These are phyloP conservation scores for Phaeosphaeria sp. DNA, from an alignment of 2,329 filamentous ascomycete genomes.

Conservation along the genomic window DNA sequence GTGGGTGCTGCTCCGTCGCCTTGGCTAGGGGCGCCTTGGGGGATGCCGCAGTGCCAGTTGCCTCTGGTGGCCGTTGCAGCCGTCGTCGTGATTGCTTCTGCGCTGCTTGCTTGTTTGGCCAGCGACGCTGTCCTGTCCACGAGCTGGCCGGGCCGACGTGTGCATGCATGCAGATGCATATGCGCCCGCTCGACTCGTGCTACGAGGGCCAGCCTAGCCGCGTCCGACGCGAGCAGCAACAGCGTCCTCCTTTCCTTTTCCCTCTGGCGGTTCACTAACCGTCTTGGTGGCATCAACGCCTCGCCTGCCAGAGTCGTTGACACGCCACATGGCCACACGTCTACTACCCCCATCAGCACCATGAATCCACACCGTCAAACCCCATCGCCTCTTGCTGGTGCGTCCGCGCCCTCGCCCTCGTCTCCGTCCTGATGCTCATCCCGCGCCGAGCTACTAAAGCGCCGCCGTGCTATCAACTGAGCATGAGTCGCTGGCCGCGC, in stretches of 20 bases:
- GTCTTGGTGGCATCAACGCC: neutral
- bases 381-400: neutral
- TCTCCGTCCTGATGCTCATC: neutral
- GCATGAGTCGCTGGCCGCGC: slow-evolving; percentile 2
- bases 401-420: too few species aligned
- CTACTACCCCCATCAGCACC: neutral
- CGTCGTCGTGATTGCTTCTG: neutral
- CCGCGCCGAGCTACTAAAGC: neutral
- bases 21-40: neutral
- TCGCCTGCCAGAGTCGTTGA: neutral
- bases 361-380: neutral
- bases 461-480: neutral
- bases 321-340: neutral
- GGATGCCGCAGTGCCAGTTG: neutral
- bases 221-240: neutral
- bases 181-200: neutral
- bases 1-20: neutral
- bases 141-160: neutral
- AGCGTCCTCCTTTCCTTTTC: neutral
- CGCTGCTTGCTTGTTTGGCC: neutral
- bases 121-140: neutral
- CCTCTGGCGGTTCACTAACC: neutral
- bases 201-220: neutral
- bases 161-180: neutral
- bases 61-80: neutral